These are phyloP conservation scores for Fragaria vesca DNA, from an alignment of 306 rosid species.

Conservation along the genomic window DNA sequence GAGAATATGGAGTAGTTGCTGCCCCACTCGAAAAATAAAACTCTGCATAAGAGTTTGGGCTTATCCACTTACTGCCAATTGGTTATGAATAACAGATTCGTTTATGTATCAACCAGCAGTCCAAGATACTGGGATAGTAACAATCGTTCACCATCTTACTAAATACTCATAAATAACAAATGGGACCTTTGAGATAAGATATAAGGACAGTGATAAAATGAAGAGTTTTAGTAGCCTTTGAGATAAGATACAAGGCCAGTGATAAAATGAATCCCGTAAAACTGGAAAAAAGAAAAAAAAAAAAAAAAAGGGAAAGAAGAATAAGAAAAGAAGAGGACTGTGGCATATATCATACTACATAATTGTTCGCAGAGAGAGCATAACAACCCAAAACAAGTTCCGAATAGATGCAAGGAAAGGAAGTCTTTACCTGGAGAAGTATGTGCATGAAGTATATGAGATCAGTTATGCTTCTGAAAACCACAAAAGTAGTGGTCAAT, in stretches of 20 bases:
- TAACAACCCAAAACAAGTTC: neutral
- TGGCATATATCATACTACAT: neutral
- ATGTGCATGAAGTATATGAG: constrained; percentile 59
- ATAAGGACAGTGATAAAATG: too few relatives aligned
- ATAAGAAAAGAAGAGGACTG: neutral
- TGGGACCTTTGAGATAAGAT: neutral
- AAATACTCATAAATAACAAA: neutral
- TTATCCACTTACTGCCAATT: neutral
- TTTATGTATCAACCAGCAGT: neutral
- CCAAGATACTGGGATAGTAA: neutral
- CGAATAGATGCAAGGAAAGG: neutral
- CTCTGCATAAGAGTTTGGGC: neutral
- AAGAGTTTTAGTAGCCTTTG: too few relatives aligned
- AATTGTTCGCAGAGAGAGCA: neutral
- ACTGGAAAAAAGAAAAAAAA: too few relatives aligned
- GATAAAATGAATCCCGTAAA: too few relatives aligned
- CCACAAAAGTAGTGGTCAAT: constrained; percentile 48
- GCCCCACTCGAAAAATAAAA: neutral
- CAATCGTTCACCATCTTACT: neutral
- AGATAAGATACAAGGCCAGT: too few relatives aligned
- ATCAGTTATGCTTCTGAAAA: constrained; percentile 74
- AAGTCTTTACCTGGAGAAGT: constrained; percentile 68
- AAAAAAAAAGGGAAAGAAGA: neutral
- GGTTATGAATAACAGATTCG: neutral
- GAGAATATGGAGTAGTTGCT: neutral